Conservation (phyloP, 192 early-diverging fungal genomes). For the Linnemannia elongata region DNA sequence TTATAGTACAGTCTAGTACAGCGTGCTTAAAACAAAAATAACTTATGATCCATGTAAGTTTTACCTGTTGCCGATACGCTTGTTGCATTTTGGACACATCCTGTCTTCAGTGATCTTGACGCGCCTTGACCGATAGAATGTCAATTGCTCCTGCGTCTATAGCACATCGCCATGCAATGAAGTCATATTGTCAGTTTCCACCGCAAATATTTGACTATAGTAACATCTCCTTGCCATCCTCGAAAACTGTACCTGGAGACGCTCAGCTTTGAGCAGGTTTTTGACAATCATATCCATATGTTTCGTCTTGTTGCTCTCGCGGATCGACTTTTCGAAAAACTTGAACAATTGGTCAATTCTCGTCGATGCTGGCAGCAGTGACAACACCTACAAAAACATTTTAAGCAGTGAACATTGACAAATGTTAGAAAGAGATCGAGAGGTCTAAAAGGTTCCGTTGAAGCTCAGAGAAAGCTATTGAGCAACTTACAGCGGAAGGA, state of each 20-base stretch:
- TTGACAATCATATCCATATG: conserved; percentile 78
- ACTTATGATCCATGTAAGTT: not conserved
- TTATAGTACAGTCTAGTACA: not conserved
- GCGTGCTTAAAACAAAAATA: not conserved
- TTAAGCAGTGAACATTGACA: not conserved
- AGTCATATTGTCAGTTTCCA: conserved; percentile 8
- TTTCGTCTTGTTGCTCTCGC: conserved; percentile 71
- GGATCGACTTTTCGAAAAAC: conserved; percentile 75
- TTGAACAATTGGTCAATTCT: conserved; percentile 61
- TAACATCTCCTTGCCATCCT: not conserved
- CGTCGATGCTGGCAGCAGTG: conserved; percentile 57
- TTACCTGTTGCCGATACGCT: conserved; percentile 73
- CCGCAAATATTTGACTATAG: too few species aligned
- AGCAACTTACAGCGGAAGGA: conserved; percentile 58
- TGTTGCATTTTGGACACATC: conserved; percentile 81
- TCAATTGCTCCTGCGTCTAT: conserved; percentile 76
- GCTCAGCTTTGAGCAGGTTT: conserved; percentile 77
- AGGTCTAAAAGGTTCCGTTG: not conserved
- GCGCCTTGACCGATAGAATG: conserved; percentile 66
- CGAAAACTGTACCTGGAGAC: conserved; percentile 64
- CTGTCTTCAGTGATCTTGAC: conserved; percentile 82
- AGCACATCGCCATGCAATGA: not conserved
- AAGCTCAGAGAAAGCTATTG: not conserved
- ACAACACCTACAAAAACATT: conserved; percentile 48
- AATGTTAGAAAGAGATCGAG: not conserved